These are phyloP conservation scores for Apophysomyces trapeziformis DNA, from an alignment of 371 early-diverging fungal species.

Conservation along the genomic window DNA sequence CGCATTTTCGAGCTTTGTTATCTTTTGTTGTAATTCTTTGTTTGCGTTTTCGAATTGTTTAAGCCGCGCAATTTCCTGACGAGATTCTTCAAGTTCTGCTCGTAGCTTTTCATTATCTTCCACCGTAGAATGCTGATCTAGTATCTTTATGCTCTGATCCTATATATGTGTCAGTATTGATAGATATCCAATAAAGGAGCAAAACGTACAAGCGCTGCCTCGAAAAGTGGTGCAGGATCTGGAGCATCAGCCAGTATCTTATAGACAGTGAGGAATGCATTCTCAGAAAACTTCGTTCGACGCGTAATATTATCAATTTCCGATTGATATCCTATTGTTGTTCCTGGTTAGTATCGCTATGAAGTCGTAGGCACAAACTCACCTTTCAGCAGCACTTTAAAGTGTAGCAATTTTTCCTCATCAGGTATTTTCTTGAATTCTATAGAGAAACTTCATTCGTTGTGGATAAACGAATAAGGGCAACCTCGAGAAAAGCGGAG, in stretches of 20 bases:
- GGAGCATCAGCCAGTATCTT: slow-evolving; percentile 83
- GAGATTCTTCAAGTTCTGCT: slow-evolving; percentile 55
- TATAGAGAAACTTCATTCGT: slow-evolving; percentile 26
- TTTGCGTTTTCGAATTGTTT: slow-evolving; percentile 55
- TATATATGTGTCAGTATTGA: slow-evolving; percentile 20
- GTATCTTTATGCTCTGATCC: slow-evolving; percentile 65
- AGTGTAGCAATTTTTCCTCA: slow-evolving; percentile 74
- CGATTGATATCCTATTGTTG: slow-evolving; percentile 72
- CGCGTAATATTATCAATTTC: slow-evolving; percentile 91
- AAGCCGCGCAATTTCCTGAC: slow-evolving; percentile 42
- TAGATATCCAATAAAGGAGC: not conserved
- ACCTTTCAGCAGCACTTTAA: slow-evolving; percentile 78
- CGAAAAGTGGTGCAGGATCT: slow-evolving; percentile 80
- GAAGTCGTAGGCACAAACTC: not conserved
- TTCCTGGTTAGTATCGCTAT: slow-evolving; percentile 3
- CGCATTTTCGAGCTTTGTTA: slow-evolving; percentile 54
- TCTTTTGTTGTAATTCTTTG: slow-evolving; percentile 55
- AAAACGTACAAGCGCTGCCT: slow-evolving; percentile 44
- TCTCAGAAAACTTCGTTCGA: slow-evolving; percentile 85
- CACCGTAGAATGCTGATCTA: slow-evolving; percentile 52
- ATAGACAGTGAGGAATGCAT: slow-evolving; percentile 80
- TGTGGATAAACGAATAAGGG: slow-evolving; percentile 11
- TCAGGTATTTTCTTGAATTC: slow-evolving; percentile 83
- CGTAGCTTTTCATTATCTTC: slow-evolving; percentile 60
- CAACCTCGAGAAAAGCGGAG: not conserved